Base-by-base conservation (phyloP, 129 eudicot genomes). In the Centaurea solstitialis region DNA sequence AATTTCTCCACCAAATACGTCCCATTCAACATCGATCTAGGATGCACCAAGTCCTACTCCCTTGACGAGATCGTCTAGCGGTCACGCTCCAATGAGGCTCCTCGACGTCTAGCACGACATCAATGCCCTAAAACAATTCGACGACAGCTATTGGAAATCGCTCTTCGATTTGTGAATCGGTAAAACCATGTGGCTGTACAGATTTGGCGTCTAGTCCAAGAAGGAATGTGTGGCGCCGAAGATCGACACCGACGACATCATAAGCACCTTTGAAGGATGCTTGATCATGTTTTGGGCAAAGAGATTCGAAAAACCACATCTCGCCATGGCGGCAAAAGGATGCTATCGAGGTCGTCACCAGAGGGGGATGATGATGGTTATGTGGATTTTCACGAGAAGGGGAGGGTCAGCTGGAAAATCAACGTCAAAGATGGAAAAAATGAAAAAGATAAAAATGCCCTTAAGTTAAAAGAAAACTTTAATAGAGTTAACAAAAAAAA, bases 131-230 rank as follows among this genome's bases (percentile, higher is more conserved):
- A 82, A 76, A 9, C 40, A 84, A 23, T 87, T 81, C 62, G 93
- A 89, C 61, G 97, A 93, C 0, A 15, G 21, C 0, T 88, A 93
- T 79, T 93, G 95, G 95, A 73, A 64, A 1, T 5, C 83, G 5
- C 86, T 93, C 0, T 93, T 93, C 43, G 97, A 93, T 80, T 90
- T 93, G 0, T 85, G 97, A 11, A 87, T 93, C 13, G 96, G 97
- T 1, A 93, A 84, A 37, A 90, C 97, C 0, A 90, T 68, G 0
- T 93, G 97, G 97, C 97, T 96, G 1, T 90, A 93, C n/a, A 96
- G 95, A 1, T 90, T 93, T 17, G 93, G 97, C 0, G 97, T 93
- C 0, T 93, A 94, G 97, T 89, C 93, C 18, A 92, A 92, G 64
- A 92, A 92, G 20, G 97, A 92, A 66, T 92, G 94, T 94, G 97